These are phyloP conservation scores for Parafenestella ontariensis DNA, from an alignment of 2,329 filamentous ascomycete genomes.

Conservation along the genomic window DNA sequence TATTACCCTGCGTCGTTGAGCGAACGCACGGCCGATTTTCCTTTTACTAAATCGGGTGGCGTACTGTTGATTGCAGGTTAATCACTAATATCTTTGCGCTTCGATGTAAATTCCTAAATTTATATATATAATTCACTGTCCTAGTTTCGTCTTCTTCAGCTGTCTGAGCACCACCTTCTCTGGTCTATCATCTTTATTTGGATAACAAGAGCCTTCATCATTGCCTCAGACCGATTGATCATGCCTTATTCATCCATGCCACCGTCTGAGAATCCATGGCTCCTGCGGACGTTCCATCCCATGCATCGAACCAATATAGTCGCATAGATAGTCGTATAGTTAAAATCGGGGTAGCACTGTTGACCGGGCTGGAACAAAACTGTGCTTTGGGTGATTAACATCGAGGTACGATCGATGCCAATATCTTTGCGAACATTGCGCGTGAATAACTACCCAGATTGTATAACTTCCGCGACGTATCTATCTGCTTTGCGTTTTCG, in stretches of 20 bases:
- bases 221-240: slow-evolving; percentile 19
- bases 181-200: slow-evolving; percentile 3
- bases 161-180: slow-evolving; percentile 6
- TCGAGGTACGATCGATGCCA: slow-evolving; percentile 21
- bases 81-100: not conserved
- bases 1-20: not conserved
- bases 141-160: not conserved
- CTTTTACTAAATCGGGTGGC: not conserved
- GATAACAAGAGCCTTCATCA: slow-evolving; percentile 14
- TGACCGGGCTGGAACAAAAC: slow-evolving; percentile 14
- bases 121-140: not conserved
- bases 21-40: no score
- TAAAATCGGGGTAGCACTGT: slow-evolving; percentile 18
- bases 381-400: slow-evolving; percentile 14
- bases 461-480: slow-evolving; percentile 4
- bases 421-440: slow-evolving; percentile 13
- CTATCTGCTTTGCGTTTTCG: slow-evolving; percentile 5
- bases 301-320: no score
- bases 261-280: slow-evolving; percentile 12
- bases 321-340: slow-evolving; percentile 15
- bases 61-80: not conserved
- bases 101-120: not conserved
- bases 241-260: slow-evolving; percentile 16
- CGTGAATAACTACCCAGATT: slow-evolving; percentile 11
- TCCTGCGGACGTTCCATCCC: slow-evolving; percentile 19